Conservation (phyloP, 306 rosid species). For the Dicorynia guianensis region DNA sequence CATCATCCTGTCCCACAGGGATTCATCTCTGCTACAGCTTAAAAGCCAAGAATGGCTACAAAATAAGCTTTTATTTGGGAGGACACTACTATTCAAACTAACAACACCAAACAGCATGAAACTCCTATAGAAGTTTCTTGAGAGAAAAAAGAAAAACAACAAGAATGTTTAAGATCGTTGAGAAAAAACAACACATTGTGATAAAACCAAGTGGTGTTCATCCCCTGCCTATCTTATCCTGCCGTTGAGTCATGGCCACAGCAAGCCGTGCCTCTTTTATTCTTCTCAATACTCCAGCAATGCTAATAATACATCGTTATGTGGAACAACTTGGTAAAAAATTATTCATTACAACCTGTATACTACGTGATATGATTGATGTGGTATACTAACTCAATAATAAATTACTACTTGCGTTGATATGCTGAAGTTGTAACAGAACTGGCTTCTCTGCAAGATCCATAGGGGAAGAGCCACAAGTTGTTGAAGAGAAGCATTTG, state of each 20-base stretch:
- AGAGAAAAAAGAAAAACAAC: not conserved
- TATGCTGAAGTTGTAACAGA: conserved; percentile 33
- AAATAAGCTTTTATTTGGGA: conserved; percentile 1
- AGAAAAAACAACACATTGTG: conserved; percentile 43
- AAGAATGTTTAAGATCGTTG: conserved; percentile 23
- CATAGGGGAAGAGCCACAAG: conserved; percentile 17
- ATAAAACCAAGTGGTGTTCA: not conserved
- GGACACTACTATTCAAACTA: not conserved
- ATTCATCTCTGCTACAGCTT: conserved; percentile 33
- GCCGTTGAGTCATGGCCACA: not conserved
- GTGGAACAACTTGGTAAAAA: too few species aligned
- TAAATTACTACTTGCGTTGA: too few species aligned
- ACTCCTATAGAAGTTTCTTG: not conserved
- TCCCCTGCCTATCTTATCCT: not conserved
- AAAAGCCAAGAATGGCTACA: conserved; percentile 11
- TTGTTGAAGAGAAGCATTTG: conserved; percentile 36
- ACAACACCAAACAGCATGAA: not conserved
- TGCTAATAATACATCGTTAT: too few species aligned
- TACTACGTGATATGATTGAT: too few species aligned
- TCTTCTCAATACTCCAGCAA: conserved; percentile 4
- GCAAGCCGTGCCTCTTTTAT: conserved; percentile 28
- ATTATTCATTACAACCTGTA: too few species aligned
- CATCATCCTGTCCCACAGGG: conserved; percentile 23
- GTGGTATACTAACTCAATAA: too few species aligned
- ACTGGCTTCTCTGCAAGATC: conserved; percentile 19